Conservation (phyloP, 495 filamentous ascomycete species). For the Hyaloscypha finlandica region DNA sequence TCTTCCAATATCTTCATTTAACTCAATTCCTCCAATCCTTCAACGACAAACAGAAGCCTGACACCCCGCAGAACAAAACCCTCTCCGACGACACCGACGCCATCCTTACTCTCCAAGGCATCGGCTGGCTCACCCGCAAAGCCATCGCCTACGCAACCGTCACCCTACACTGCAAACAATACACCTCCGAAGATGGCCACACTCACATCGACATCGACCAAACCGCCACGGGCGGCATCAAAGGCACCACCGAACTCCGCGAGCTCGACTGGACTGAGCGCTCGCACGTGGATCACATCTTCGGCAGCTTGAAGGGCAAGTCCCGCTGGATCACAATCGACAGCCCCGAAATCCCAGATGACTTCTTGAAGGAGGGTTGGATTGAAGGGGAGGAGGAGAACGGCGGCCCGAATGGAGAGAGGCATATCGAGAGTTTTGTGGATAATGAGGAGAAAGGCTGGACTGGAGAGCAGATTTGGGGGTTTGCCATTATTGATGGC, state of each 20-base stretch:
- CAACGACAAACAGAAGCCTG: conserved; percentile 18
- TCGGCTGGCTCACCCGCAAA: conserved; percentile 82
- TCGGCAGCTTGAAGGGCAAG: conserved; percentile 69
- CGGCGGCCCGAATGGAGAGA: conserved; percentile 49
- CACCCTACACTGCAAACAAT: conserved; percentile 69
- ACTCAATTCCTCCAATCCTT: not conserved
- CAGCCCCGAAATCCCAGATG: conserved; percentile 35
- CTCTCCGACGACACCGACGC: conserved; percentile 73
- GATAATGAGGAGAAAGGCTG: conserved; percentile 57
- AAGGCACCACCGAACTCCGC: conserved; percentile 70
- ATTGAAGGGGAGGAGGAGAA: conserved; percentile 49
- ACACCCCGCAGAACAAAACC: conserved; percentile 66
- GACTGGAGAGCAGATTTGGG: conserved; percentile 61
- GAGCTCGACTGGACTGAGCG: conserved; percentile 69
- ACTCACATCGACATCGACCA: conserved; percentile 84
- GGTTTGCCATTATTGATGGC: conserved; percentile 51
- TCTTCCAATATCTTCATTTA: not conserved
- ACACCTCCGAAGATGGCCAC: conserved; percentile 46
- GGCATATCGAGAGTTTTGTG: conserved; percentile 53
- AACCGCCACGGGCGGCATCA: conserved; percentile 63
- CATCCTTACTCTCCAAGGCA: conserved; percentile 76
- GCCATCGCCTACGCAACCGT: conserved; percentile 70
- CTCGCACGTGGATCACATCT: conserved; percentile 77
- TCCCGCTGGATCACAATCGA: conserved; percentile 49
- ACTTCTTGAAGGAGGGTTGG: conserved; percentile 53